Evolutionary conservation across 768 basidiomycete species (phyloP), one percentile per base, ranked within the genome.

Genomic region (Mycena vitilis): DNA sequence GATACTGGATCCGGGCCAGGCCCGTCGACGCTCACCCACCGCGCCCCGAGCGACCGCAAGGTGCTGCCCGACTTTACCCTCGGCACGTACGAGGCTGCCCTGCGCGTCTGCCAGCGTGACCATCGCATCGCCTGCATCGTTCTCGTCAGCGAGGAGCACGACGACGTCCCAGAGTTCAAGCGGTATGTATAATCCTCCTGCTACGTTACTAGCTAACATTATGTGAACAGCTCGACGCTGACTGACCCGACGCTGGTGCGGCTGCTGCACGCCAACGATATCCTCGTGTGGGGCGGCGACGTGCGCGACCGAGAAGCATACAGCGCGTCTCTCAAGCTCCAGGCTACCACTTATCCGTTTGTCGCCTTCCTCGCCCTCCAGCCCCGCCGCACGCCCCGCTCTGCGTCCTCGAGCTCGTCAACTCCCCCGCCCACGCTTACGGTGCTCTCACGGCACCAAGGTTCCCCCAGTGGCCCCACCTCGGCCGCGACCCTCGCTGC

Each of bases 281-380:
- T 97, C 60, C 73, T 95, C 20, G 88, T 95, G 10, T 99, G 96
- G 97, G 97, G 93, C 4, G 96, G 95, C 18, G 96, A 98, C 75
- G 88, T 98, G 10, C 85, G 91, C 40, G 91, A 93, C 73, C 84
- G 84, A 42, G 95, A 97, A 69, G 89, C 94, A 6, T 95, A 95
- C 87, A 82, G 81, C 83, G 92, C 81, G 36, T 65, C 56, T 11
- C 54, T 65, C 36, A 94, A 93, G 76, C 82, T 98, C 0, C 90
- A 94, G 75, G 91, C 91, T 3, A 95, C 96, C 1, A 95, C 96
- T 0, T 98, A 93, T 74, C 98, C 97, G 0, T 96, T 96, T 69
- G 85, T 99, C 55, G 94, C 94, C 1, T 99, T 98, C 78, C 78
- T 98, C 55, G 91, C 96, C 1, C 87, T 98, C 55, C 94, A 98